Percentiles rank a stretch among this genome's conserved stretches.
Evolutionary conservation across 31 red algal genomes (phyloP).

Genomic region (Porphyra umbilicalis): DNA sequence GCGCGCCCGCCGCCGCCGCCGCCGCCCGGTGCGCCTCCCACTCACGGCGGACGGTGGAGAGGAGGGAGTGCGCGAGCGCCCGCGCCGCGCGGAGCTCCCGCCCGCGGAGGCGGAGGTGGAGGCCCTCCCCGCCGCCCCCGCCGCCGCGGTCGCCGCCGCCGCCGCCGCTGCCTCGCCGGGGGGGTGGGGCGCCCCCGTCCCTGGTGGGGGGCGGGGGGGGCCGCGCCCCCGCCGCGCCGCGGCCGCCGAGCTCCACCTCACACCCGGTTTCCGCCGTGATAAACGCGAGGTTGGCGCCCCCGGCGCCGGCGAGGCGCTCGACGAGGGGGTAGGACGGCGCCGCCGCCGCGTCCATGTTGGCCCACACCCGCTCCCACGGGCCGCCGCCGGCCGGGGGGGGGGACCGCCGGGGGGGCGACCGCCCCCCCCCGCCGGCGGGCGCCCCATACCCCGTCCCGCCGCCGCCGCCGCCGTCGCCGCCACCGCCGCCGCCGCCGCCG

Average conservation of each 20-base stretch:
- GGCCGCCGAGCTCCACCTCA: slow-evolving; percentile 12
- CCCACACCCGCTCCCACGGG: slow-evolving; percentile 35
- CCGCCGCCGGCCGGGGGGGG: neutral
- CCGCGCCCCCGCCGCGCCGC: slow-evolving; percentile 1
- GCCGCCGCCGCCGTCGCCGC: neutral
- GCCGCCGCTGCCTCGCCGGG: too few relatives aligned
- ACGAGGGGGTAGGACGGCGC: slow-evolving; percentile 22
- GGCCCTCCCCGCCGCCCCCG: neutral
- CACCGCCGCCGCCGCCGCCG: neutral
- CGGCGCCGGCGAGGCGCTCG: slow-evolving; percentile 21
- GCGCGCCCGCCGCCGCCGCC: neutral
- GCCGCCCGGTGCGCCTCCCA: neutral
- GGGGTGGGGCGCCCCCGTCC: neutral
- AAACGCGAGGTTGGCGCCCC: slow-evolving; percentile 20
- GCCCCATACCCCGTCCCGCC: neutral
- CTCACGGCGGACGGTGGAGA: neutral
- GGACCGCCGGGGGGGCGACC: neutral
- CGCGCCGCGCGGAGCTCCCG: neutral
- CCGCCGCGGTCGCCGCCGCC: too few relatives aligned
- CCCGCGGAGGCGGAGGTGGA: neutral
- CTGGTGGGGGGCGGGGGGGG: neutral
- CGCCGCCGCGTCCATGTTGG: slow-evolving; percentile 26
- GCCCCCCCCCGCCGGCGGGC: neutral
- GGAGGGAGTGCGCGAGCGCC: neutral
- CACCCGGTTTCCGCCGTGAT: slow-evolving; percentile 24